Conservation (phyloP, 164 flowering plant species). For the Taxillus chinensis region DNA sequence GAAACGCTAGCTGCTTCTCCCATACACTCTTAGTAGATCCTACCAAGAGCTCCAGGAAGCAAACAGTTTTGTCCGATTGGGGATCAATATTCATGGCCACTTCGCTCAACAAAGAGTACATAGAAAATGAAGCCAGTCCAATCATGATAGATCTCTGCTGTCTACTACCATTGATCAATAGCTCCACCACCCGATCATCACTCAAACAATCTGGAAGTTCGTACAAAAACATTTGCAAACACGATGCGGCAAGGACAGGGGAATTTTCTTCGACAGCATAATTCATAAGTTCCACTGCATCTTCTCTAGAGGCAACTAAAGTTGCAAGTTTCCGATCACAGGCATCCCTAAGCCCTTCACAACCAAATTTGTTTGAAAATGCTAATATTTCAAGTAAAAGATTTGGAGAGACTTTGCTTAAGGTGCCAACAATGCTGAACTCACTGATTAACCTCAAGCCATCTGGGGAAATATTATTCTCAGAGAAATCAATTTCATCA, state of each 20-base stretch:
- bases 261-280: conserved; percentile 72
- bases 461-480: conserved; percentile 57
- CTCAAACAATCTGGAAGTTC: conserved; percentile 75
- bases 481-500: conserved; percentile 75
- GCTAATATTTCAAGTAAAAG: conserved; percentile 68
- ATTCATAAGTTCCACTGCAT: conserved; percentile 73
- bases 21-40: conserved; percentile 49
- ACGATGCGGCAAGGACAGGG: conserved; percentile 79
- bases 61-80: conserved; percentile 41
- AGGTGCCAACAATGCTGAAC: conserved; percentile 54
- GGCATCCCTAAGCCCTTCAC: conserved; percentile 81
- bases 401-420: conserved; percentile 42
- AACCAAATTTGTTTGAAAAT: conserved; percentile 84
- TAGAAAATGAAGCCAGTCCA: conserved; percentile 70
- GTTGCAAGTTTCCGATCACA: conserved; percentile 88
- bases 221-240: conserved; percentile 72
- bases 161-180: conserved; percentile 36
- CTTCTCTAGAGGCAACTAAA: conserved; percentile 58
- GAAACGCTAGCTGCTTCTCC: conserved; percentile 70
- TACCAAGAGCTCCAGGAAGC: conserved; percentile 50
- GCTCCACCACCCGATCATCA: conserved; percentile 53
- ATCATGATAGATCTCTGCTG: conserved; percentile 57
- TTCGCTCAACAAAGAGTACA: conserved; percentile 76
- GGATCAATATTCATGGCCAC: conserved; percentile 68
- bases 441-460: conserved; percentile 60